Evolutionary conservation across 768 basidiomycete genomes (phyloP).

Genomic region (Crepidotus variabilis): DNA sequence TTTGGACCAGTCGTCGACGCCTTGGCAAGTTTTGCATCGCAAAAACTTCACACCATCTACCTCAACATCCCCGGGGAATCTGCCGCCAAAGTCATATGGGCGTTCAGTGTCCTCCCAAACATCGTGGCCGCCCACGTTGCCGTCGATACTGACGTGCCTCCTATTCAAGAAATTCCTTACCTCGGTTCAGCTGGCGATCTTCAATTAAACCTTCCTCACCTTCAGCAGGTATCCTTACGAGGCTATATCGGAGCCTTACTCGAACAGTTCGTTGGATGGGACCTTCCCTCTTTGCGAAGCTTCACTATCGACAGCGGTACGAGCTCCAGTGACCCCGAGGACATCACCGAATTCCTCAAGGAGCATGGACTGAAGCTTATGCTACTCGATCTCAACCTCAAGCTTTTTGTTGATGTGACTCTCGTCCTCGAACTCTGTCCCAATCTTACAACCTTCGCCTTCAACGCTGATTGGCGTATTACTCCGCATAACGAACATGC

Average conservation of each 20-base stretch:
- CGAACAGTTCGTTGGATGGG: constrained; percentile 68
- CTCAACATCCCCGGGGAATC: constrained; percentile 54
- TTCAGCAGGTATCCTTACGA: constrained; percentile 61
- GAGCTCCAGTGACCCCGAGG: constrained; percentile 48
- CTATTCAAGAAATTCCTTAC: constrained; percentile 29
- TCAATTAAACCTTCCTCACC: constrained; percentile 45
- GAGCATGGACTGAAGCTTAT: constrained; percentile 54
- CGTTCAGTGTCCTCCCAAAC: constrained; percentile 56
- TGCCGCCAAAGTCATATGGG: constrained; percentile 68
- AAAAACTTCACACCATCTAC: constrained; percentile 55
- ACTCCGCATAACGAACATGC: constrained; percentile 27
- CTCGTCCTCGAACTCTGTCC: constrained; percentile 64
- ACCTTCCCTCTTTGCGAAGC: constrained; percentile 53
- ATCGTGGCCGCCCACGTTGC: constrained; percentile 55
- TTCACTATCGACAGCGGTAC: constrained; percentile 54
- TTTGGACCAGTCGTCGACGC: constrained; percentile 67
- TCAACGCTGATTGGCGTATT: constrained; percentile 75
- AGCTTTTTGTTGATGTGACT: constrained; percentile 52
- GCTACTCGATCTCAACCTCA: constrained; percentile 64
- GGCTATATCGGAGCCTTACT: constrained; percentile 63
- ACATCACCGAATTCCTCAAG: constrained; percentile 54
- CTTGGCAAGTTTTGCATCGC: constrained; percentile 45
- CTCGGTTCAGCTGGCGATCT: constrained; percentile 63
- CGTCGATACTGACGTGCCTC: constrained; percentile 34
- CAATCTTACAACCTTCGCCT: constrained; percentile 55